Base-by-base conservation (phyloP, 768 basidiomycete genomes). In the Tremella mesenterica region DNA sequence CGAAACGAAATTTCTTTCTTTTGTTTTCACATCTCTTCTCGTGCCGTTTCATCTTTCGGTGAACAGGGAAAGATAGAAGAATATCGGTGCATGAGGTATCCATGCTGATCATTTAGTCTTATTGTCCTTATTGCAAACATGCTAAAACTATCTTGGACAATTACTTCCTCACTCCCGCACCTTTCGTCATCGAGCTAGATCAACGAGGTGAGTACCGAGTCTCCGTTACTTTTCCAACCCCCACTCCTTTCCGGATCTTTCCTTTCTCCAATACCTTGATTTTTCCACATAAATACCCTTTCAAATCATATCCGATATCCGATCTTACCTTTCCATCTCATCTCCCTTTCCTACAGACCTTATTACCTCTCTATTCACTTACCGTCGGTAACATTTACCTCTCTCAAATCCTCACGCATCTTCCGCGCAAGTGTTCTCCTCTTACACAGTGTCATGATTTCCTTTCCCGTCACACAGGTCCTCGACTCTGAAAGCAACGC, bases 71-170 rank as follows among this genome's bases (percentile, higher is more conserved):
- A n/a, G n/a, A n/a, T n/a, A n/a, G n/a, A n/a, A n/a, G n/a, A n/a
- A n/a, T n/a, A n/a, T n/a, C n/a, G n/a, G n/a, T n/a, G n/a, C n/a
- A n/a, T n/a, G n/a, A n/a, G n/a, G n/a, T n/a, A n/a, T n/a, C n/a
- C n/a, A n/a, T n/a, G 30, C 50, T 50, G 44, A 53, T 30, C 10
- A 28, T 26, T 3, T 44, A 74, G 73, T 61, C 69, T 9, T 67
- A 71, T 57, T 74, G 73, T 55, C 73, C 72, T 14, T 75, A 71
- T 57, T 75, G 72, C 10, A 60, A 58, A 45, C 65, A 69, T 28
- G 71, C 70, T 1, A 73, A 73, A 50, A 36, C 45, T 12, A 69
- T 73, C 43, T 54, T 75, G 23, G 54, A 59, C 12, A 47, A 58
- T 41, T 67, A 72, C 54, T 52, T 58, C 8, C 55, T 70, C n/a